These are phyloP conservation scores for Blepharisma japonicum DNA, from an alignment of 73 alveolate genomes.

Conservation along the genomic window DNA sequence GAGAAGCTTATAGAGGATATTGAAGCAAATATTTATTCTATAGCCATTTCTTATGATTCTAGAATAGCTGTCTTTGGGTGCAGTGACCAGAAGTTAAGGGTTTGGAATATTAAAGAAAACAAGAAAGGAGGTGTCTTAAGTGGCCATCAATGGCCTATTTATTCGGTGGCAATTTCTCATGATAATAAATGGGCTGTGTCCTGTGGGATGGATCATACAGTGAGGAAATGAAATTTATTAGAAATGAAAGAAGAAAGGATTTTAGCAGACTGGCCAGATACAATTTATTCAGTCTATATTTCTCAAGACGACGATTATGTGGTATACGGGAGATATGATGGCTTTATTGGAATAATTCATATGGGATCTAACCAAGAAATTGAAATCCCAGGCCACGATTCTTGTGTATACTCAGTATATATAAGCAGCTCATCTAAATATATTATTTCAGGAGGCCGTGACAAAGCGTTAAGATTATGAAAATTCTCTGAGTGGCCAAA, in stretches of 20 bases:
- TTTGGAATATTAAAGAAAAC: slow-evolving; percentile 12
- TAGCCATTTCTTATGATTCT: not conserved
- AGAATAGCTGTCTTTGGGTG: not conserved
- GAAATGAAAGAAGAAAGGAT: slow-evolving; percentile 8
- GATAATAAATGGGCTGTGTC: not conserved
- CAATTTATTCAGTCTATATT: not conserved
- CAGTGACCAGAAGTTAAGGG: not conserved
- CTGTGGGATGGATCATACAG: slow-evolving; percentile 12
- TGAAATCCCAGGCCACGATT: not conserved
- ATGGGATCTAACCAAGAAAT: not conserved
- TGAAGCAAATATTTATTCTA: not conserved
- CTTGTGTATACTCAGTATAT: not conserved
- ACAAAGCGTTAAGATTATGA: not conserved
- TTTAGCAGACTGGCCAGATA: not conserved
- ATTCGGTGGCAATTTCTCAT: not conserved
- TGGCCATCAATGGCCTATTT: not conserved
- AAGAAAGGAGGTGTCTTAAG: not conserved
- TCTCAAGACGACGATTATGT: slow-evolving; percentile 8
- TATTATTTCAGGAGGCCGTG: not conserved
- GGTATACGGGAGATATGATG: slow-evolving; percentile 10
- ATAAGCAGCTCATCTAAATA: not conserved
- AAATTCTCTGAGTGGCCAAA: slow-evolving; percentile 8
- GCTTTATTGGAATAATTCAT: not conserved
- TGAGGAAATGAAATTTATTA: not conserved
- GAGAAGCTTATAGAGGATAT: not conserved